These are phyloP conservation scores for Macadamia integrifolia DNA, from an alignment of 164 flowering plant species.

Conservation along the genomic window DNA sequence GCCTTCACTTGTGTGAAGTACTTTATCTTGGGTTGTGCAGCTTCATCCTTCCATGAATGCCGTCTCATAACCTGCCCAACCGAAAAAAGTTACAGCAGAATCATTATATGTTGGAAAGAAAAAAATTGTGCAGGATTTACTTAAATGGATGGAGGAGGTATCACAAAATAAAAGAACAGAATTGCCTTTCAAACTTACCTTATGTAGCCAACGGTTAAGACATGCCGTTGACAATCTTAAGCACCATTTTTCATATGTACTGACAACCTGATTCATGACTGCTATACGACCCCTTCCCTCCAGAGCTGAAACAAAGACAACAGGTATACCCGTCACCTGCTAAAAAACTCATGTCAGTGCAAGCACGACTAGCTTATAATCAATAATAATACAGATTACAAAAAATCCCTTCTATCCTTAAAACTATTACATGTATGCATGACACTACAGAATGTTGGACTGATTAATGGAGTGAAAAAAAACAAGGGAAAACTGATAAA, in stretches of 20 bases:
- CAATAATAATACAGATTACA: too few relatives aligned
- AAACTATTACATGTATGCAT: too few relatives aligned
- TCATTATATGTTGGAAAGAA: not conserved
- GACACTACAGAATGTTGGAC: too few relatives aligned
- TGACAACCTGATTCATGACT: constrained; percentile 65
- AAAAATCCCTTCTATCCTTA: too few relatives aligned
- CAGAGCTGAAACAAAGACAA: constrained; percentile 82
- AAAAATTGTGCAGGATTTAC: not conserved
- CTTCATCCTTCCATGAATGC: constrained; percentile 92
- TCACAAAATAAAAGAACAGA: not conserved
- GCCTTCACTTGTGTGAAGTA: constrained; percentile 97
- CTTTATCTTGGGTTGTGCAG: constrained; percentile 86
- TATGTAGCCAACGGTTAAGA: constrained; percentile 89
- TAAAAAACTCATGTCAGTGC: not conserved
- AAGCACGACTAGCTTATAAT: not conserved
- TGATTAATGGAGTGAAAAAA: too few relatives aligned
- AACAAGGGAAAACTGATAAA: too few relatives aligned
- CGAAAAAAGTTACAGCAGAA: not conserved
- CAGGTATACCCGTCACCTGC: constrained; percentile 93
- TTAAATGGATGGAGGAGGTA: not conserved
- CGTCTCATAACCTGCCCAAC: constrained; percentile 82
- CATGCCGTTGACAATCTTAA: constrained; percentile 79
- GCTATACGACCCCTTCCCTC: constrained; percentile 75
- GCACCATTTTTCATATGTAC: constrained; percentile 92
- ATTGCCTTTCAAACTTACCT: constrained; percentile 39